Conservation (phyloP, 805 yeast genomes). For the Kuraishia cidri region DNA sequence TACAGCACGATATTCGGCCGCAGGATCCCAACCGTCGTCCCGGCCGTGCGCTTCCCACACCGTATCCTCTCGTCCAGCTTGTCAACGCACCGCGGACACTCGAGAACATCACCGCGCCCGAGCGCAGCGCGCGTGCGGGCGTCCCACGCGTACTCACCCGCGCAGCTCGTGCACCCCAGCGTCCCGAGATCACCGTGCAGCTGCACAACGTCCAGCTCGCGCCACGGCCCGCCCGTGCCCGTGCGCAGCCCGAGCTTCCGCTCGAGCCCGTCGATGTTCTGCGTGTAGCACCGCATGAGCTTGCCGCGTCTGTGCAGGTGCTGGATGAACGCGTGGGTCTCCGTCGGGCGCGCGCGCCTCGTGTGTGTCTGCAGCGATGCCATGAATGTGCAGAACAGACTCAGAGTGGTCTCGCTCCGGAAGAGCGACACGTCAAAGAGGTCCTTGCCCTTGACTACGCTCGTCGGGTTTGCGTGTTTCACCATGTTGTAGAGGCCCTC, state of each 20-base stretch:
- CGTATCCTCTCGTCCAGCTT: slow-evolving; percentile 45
- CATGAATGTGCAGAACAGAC: slow-evolving; percentile 85
- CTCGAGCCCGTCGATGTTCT: slow-evolving; percentile 89
- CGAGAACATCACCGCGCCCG: slow-evolving; percentile 61
- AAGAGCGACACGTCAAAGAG: slow-evolving; percentile 83
- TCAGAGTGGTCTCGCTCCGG: slow-evolving; percentile 53
- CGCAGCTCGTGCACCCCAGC: slow-evolving; percentile 71
- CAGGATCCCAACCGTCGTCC: slow-evolving; percentile 64
- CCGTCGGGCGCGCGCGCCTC: slow-evolving; percentile 66
- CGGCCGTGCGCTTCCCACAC: slow-evolving; percentile 68
- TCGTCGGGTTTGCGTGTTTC: slow-evolving; percentile 49
- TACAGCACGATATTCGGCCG: slow-evolving; percentile 88
- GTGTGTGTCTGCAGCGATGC: slow-evolving; percentile 64
- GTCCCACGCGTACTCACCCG: slow-evolving; percentile 51
- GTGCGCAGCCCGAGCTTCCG: slow-evolving; percentile 50
- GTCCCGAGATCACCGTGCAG: slow-evolving; percentile 83
- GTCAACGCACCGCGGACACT: slow-evolving; percentile 62
- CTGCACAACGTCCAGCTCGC: slow-evolving; percentile 69
- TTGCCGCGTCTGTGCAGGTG: slow-evolving; percentile 52
- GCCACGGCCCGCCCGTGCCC: slow-evolving; percentile 60
- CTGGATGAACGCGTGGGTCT: slow-evolving; percentile 70
- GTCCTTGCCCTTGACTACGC: slow-evolving; percentile 75
- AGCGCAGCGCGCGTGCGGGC: slow-evolving; percentile 35
- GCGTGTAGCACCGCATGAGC: slow-evolving; percentile 83
- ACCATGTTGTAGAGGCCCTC: slow-evolving; percentile 77